Percentiles rank a stretch among this genome's conserved stretches.
Conservation (phyloP, 2,329 filamentous ascomycete genomes). For the Apiospora marii region DNA sequence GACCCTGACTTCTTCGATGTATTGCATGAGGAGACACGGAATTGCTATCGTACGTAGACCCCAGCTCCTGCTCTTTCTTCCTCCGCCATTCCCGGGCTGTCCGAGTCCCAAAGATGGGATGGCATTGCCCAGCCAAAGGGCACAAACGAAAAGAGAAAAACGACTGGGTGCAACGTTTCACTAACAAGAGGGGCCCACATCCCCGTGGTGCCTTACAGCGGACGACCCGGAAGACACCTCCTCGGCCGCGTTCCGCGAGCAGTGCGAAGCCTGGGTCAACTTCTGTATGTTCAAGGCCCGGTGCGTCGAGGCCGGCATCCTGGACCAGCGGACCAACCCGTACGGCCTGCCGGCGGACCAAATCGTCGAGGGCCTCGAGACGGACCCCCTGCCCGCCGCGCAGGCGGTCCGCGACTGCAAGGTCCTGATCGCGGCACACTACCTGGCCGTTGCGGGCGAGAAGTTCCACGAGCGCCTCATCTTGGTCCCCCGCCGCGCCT, state of each 20-base stretch:
- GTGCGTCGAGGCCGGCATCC: constrained; percentile 21
- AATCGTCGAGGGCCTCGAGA: constrained; percentile 22
- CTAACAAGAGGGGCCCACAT: not conserved
- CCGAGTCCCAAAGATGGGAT: not conserved
- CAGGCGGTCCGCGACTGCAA: constrained; percentile 12
- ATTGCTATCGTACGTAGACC: constrained; percentile 13
- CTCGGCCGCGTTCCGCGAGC: not conserved
- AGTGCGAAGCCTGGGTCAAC: constrained; percentile 22
- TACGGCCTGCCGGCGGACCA: constrained; percentile 18
- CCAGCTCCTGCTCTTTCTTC: not conserved
- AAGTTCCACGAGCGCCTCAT: constrained; percentile 21
- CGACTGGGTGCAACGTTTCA: not conserved
- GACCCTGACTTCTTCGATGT: constrained; percentile 25
- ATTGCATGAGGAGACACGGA: constrained; percentile 16
- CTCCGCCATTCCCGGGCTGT: not conserved
- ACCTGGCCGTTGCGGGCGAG: constrained; percentile 16
- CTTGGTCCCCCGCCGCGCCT: not conserved
- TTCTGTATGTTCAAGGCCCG: constrained; percentile 19
- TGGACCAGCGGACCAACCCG: constrained; percentile 17
- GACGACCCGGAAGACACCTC: constrained; percentile 1
- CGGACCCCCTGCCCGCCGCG: not conserved
- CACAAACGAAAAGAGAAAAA: not conserved
- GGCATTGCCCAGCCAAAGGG: not conserved
- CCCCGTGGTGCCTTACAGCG: constrained; percentile 6
- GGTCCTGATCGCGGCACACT: constrained; percentile 21